phyloP scores from a whole-genome alignment of 768 basidiomycete genomes.

The Auriscalpium orientale region DNA sequence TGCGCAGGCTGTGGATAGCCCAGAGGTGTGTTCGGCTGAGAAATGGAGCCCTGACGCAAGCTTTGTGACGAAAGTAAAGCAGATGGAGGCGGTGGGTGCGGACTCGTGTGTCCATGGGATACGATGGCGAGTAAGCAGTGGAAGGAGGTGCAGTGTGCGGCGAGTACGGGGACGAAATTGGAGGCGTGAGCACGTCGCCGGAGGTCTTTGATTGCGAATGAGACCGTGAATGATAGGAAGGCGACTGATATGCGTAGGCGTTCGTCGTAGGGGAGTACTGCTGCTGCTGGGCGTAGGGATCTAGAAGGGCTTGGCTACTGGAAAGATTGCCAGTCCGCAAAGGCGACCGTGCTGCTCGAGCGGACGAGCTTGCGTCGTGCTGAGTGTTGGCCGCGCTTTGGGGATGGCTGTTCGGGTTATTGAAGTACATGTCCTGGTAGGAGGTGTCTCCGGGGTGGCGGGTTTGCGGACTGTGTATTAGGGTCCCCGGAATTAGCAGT shows the following conservation, averaged over 20 bases:
- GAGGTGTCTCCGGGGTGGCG: constrained; percentile 29
- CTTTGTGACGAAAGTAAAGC: constrained; percentile 44
- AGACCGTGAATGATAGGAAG: constrained; percentile 34
- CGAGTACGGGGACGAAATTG: constrained; percentile 48
- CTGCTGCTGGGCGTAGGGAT: constrained; percentile 56
- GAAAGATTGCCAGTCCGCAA: constrained; percentile 46
- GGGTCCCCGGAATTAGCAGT: constrained; percentile 19
- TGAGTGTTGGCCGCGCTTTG: constrained; percentile 50
- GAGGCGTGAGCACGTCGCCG: constrained; percentile 7
- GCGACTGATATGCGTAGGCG: constrained; percentile 37
- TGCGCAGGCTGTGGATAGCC: constrained; percentile 52
- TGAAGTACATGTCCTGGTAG: constrained; percentile 57
- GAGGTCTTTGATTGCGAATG: constrained; percentile 45
- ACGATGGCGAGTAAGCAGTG: constrained; percentile 34
- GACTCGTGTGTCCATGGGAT: constrained; percentile 63
- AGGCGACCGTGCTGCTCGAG: constrained; percentile 52
- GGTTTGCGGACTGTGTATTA: constrained; percentile 21
- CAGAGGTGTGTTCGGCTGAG: constrained; percentile 67
- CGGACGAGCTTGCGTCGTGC: constrained; percentile 42
- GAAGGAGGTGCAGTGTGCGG: constrained; percentile 38
- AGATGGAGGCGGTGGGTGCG: constrained; percentile 45
- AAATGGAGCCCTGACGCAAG: constrained; percentile 48
- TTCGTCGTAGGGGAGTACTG: constrained; percentile 58
- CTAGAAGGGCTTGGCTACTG: constrained; percentile 40
- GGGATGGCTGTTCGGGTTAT: constrained; percentile 38